phyloP scores from a whole-genome alignment of 345 rosid genomes.

The Angophora floribunda region DNA sequence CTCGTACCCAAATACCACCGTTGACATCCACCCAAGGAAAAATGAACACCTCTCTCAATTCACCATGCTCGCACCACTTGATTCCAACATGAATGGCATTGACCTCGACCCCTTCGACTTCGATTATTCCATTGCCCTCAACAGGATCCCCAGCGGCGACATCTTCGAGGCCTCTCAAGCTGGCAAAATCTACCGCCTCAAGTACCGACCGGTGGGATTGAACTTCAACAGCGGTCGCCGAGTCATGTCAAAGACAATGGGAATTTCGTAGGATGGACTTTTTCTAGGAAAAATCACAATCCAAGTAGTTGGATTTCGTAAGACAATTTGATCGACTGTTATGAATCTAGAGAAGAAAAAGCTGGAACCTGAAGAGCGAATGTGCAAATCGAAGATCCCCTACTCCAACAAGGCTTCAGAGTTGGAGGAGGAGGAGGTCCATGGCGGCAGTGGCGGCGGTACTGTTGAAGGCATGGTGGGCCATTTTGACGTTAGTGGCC shows the following conservation, averaged over 20 bases:
- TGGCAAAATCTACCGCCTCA: constrained; percentile 77
- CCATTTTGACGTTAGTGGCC: background rate
- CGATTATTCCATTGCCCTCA: constrained; percentile 47
- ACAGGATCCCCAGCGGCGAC: constrained; percentile 90
- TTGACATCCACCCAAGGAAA: background rate
- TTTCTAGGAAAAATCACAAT: background rate
- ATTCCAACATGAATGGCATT: constrained; percentile 53
- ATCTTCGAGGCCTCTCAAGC: constrained; percentile 82
- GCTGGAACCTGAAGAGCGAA: background rate
- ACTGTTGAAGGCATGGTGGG: background rate
- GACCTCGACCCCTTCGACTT: constrained; percentile 74
- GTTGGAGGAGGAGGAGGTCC: background rate
- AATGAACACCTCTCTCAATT: background rate
- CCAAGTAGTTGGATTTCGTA: background rate
- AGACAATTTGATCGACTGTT: background rate
- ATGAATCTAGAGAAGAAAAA: background rate
- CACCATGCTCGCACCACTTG: background rate
- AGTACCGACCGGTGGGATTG: constrained; percentile 80
- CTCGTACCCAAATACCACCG: background rate
- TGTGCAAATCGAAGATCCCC: background rate
- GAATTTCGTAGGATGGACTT: background rate
- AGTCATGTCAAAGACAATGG: background rate
- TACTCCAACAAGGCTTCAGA: background rate
- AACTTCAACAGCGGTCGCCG: background rate
- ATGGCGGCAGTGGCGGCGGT: background rate